Evolutionary conservation across 2,329 filamentous ascomycete species (phyloP), one percentile per base, ranked within the genome.

Genomic region (Talaromyces sp.): DNA sequence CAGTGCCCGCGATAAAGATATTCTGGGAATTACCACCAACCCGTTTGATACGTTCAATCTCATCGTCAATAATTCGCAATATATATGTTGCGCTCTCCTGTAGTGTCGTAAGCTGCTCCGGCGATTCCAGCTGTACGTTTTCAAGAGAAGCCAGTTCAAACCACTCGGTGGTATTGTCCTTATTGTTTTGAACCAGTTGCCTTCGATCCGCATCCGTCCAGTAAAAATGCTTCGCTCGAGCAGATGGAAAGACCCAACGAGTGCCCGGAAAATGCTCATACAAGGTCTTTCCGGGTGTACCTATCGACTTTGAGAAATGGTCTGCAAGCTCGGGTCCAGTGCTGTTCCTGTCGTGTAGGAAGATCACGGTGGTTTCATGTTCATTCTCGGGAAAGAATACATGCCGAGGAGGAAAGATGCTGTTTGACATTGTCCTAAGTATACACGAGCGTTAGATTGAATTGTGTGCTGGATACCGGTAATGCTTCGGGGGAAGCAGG

Each of bases 231-330:
- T 49, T 58, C 17, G 65, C 58, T 34, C 59, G 51, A 13, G 67
- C 65, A 27, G 62, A 65, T 45, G 67, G 67, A 22, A 68, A 67
- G 17, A 68, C 65, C 67, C 67, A 68, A 31, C 67, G 62, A 40
- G 61, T 65, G 22, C 34, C 43, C 29, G 67, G 67, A 25, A 68
- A 68, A 31, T 59, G 58, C 13, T 65, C 51, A 40, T 59, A 68
- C 13, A 68, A 38, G 15, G 62, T 63, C 34, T 63, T 65, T 17
- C 53, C 59, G 4, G 61, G 49, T 7, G 61, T 34, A 5, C 45
- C 58, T 25, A 36, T 19, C 10, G 59, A 63, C 22, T 61, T 59
- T 29, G 58, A 63, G 7, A 67, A 38, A 49, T 61, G 19, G 13
- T 47, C 58, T 22, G 67, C 65, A 54, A 68, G 59, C 22, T 65